Evolutionary conservation across 768 basidiomycete genomes (phyloP).

Genomic region (Kwoniella mangroviensis): DNA sequence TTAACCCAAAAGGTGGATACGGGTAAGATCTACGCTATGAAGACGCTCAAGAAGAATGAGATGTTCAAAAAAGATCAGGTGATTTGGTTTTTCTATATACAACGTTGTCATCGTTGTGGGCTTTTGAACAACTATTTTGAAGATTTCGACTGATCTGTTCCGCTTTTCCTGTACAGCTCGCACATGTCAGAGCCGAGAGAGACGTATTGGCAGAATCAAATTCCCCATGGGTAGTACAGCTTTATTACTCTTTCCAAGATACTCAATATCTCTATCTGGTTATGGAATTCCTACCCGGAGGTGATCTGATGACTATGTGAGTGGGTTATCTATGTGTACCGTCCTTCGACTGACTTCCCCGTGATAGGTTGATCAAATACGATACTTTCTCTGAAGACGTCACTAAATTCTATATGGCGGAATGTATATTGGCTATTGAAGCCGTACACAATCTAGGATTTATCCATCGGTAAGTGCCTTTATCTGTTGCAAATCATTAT

Average conservation of each 20-base stretch:
- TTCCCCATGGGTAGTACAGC: slow-evolving; percentile 93
- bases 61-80: slow-evolving; percentile 99
- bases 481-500: too few species aligned
- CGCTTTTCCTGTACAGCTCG: slow-evolving; percentile 66
- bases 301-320: slow-evolving; percentile 96
- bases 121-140: too few species aligned
- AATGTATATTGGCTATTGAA: slow-evolving; percentile 96
- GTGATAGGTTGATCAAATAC: slow-evolving; percentile 80
- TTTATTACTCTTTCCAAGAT: slow-evolving; percentile 99
- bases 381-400: slow-evolving; percentile 99
- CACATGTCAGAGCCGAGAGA: slow-evolving; percentile 96
- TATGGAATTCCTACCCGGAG: slow-evolving; percentile 99
- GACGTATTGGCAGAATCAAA: slow-evolving; percentile 95
- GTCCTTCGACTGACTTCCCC: not conserved
- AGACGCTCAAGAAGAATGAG: slow-evolving; percentile 92
- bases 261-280: slow-evolving; percentile 87
- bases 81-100: slow-evolving; percentile 34
- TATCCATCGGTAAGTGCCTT: slow-evolving; percentile 98
- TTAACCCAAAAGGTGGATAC: slow-evolving; percentile 96
- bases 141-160: not conserved
- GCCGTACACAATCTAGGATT: slow-evolving; percentile 96
- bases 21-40: slow-evolving; percentile 99
- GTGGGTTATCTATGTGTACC: slow-evolving; percentile 12
- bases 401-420: slow-evolving; percentile 97
- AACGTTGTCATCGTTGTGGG: not conserved